phyloP scores from a whole-genome alignment of 805 yeast species.

The Komagataella pseudopastoris region DNA sequence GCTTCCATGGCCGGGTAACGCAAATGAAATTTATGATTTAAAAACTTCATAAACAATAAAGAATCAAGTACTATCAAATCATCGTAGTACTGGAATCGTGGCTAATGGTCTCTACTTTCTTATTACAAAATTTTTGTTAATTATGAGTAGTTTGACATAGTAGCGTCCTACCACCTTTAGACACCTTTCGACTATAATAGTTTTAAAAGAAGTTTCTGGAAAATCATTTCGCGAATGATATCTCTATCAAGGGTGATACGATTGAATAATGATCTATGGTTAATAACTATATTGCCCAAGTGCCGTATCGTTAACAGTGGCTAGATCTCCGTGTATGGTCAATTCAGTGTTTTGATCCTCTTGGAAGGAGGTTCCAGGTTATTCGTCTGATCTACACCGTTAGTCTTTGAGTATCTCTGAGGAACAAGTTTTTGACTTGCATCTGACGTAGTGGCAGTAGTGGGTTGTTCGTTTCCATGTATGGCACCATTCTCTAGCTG shows the following conservation, averaged over 20 bases:
- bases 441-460: background rate
- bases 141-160: background rate
- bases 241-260: background rate
- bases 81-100: background rate
- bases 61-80: background rate
- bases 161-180: background rate
- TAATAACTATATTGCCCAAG: too few species aligned
- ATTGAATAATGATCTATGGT: background rate
- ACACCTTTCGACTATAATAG: too few species aligned
- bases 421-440: background rate
- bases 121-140: too few species aligned
- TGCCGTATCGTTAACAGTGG: too few species aligned
- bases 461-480: background rate
- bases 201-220: background rate
- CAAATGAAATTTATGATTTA: background rate
- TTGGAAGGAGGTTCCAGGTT: background rate
- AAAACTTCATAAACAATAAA: background rate
- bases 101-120: background rate
- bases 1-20: background rate
- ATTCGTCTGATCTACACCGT: background rate
- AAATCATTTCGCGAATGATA: background rate
- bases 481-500: background rate
- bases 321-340: background rate
- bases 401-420: background rate
- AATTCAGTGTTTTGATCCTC: background rate